Evolutionary conservation across 2,329 filamentous ascomycete genomes (phyloP).

Genomic region (Arthrobotrys iridis): DNA sequence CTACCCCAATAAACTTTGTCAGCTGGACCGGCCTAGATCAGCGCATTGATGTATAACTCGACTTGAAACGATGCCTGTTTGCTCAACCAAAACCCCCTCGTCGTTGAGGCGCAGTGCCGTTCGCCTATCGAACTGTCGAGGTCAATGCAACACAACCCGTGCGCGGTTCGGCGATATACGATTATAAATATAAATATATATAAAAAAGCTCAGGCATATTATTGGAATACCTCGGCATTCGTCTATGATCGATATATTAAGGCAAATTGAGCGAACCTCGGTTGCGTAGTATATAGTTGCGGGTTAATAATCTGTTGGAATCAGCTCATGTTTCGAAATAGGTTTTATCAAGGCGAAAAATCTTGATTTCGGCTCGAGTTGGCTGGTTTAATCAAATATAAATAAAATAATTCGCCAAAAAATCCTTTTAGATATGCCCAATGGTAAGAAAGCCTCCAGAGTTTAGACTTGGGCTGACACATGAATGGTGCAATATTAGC

Average conservation of each 20-base stretch:
- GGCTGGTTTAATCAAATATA: neutral
- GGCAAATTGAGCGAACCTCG: neutral
- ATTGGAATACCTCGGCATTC: neutral
- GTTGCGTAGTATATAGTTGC: constrained; percentile 1
- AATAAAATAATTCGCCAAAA: too few species aligned
- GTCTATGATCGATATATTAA: neutral
- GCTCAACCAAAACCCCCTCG: neutral
- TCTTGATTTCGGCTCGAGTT: constrained; percentile 11
- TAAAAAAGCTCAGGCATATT: neutral
- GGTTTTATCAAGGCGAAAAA: constrained; percentile 1
- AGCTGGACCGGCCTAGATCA: neutral
- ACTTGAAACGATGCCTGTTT: neutral
- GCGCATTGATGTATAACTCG: neutral
- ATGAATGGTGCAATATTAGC: neutral
- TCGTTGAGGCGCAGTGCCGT: neutral
- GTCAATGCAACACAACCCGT: neutral
- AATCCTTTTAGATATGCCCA: neutral
- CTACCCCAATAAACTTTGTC: too few species aligned
- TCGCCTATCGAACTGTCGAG: constrained; percentile 2
- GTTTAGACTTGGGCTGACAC: constrained; percentile 15
- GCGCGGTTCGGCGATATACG: neutral
- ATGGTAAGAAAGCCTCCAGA: neutral
- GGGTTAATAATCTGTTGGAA: constrained; percentile 7
- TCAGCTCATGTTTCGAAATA: constrained; percentile 23
- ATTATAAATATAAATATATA: neutral